A percentile compares a stretch with the other conserved stretches of the same genome.
Evolutionary conservation across 2,329 filamentous ascomycete species (phyloP).

Genomic region (Arthrinium phaeospermum): DNA sequence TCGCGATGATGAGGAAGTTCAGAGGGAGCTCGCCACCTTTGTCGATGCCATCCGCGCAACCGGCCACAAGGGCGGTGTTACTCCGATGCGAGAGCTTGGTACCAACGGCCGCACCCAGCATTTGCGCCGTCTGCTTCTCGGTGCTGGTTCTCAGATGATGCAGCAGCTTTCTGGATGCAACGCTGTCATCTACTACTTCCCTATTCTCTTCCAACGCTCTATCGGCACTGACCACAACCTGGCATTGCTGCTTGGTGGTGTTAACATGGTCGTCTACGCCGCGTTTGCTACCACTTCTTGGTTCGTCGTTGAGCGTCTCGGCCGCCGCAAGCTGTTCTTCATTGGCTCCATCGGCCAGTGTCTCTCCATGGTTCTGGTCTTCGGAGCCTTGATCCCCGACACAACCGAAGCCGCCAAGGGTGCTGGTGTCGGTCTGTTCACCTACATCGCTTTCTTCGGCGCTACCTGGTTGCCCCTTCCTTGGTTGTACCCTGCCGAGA

Average conservation of each 20-base stretch:
- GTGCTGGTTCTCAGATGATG: conserved; percentile 64
- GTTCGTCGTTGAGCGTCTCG: conserved; percentile 55
- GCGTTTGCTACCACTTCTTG: conserved; percentile 63
- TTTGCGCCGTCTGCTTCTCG: conserved; percentile 66
- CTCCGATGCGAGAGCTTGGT: conserved; percentile 51
- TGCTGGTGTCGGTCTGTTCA: conserved; percentile 70
- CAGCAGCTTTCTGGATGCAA: conserved; percentile 66
- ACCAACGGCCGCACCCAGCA: conserved; percentile 68
- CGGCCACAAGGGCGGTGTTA: conserved; percentile 38
- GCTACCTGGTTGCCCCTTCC: conserved; percentile 69
- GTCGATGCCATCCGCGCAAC: conserved; percentile 39
- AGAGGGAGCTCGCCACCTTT: conserved; percentile 53
- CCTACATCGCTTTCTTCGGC: conserved; percentile 73
- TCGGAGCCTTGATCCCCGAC: conserved; percentile 70
- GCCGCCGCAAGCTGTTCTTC: conserved; percentile 53
- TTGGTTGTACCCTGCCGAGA: conserved; percentile 63
- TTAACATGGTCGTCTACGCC: conserved; percentile 65
- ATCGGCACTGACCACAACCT: conserved; percentile 49
- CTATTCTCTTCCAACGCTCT: conserved; percentile 58
- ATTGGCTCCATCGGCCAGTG: conserved; percentile 53
- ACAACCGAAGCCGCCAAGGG: conserved; percentile 67
- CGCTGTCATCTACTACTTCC: conserved; percentile 66
- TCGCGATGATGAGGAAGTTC: conserved; percentile 48
- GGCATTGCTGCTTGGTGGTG: conserved; percentile 58
- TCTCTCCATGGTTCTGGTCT: conserved; percentile 64